Evolutionary conservation across 805 yeast species (phyloP).

Genomic region (Yamadazyma nakazawae): DNA sequence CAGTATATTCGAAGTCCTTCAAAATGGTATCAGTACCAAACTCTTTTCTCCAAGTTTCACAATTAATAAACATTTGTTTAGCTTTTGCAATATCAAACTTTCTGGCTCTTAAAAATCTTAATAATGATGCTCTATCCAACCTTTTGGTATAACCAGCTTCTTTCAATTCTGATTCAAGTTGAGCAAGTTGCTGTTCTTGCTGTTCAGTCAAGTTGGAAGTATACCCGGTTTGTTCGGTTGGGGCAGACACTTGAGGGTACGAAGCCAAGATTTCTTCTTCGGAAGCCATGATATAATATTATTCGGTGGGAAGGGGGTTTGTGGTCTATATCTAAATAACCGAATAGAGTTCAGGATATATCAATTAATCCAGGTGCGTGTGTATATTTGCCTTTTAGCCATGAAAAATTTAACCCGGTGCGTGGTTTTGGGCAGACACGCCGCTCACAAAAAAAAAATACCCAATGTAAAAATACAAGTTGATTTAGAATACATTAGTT

Average conservation of each 20-base stretch:
- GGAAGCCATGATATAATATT: slow-evolving; percentile 11
- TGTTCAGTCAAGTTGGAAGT: slow-evolving; percentile 75
- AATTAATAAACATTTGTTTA: slow-evolving; percentile 73
- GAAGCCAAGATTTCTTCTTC: slow-evolving; percentile 47
- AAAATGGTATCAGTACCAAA: slow-evolving; percentile 85
- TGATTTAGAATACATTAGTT: background rate
- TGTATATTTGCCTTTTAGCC: background rate
- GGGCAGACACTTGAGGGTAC: slow-evolving; percentile 70
- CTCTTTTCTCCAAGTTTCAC: slow-evolving; percentile 90
- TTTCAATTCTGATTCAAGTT: slow-evolving; percentile 54
- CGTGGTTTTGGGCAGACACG: background rate
- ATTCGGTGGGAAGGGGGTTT: background rate
- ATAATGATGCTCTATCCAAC: slow-evolving; percentile 79
- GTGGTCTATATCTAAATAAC: background rate
- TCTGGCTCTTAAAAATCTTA: slow-evolving; percentile 90
- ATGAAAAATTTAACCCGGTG: background rate
- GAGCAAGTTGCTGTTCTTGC: slow-evolving; percentile 58
- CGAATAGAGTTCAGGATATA: background rate
- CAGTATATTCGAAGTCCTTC: slow-evolving; percentile 86
- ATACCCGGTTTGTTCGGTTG: slow-evolving; percentile 64
- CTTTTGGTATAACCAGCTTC: slow-evolving; percentile 72
- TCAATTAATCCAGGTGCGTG: background rate
- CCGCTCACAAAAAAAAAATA: too few relatives aligned
- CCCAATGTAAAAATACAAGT: background rate
- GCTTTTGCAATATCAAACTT: slow-evolving; percentile 84